Percentiles rank a stretch among this genome's conserved stretches.
These are phyloP conservation scores for Adansonia madagascariensis DNA, from an alignment of 441 rosid species.

Conservation along the genomic window DNA sequence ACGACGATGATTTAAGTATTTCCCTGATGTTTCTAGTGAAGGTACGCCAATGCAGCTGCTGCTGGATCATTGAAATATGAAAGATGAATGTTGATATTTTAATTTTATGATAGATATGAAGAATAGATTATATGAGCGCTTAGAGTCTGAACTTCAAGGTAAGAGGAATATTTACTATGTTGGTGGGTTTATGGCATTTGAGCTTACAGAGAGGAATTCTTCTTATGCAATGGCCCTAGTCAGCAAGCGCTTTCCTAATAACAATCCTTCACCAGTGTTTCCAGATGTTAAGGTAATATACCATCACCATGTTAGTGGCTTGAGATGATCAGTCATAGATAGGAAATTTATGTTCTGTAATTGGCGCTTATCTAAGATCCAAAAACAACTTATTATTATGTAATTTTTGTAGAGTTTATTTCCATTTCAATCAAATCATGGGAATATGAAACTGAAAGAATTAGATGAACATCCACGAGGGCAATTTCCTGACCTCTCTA, in stretches of 20 bases:
- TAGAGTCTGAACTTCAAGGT: conserved; percentile 71
- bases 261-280: conserved; percentile 42
- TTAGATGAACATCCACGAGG: conserved; percentile 54
- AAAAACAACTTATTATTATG: background rate
- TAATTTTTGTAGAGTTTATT: conserved; percentile 52
- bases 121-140: conserved; percentile 60
- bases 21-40: conserved; percentile 68
- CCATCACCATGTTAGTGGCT: background rate
- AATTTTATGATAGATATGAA: conserved; percentile 57
- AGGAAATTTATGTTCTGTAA: conserved; percentile 1
- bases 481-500: conserved; percentile 56
- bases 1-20: conserved; percentile 66
- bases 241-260: conserved; percentile 63
- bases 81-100: conserved; percentile 26
- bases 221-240: conserved; percentile 65
- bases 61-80: conserved; percentile 9
- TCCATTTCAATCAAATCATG: conserved; percentile 41
- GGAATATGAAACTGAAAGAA: conserved; percentile 35
- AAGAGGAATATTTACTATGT: conserved; percentile 56
- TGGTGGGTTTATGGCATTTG: conserved; percentile 76
- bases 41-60: conserved; percentile 43
- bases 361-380: background rate
- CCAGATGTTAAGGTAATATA: conserved; percentile 62
- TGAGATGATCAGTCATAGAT: background rate
- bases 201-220: conserved; percentile 74